Evolutionary conservation across 2,329 filamentous ascomycete genomes (phyloP), one percentile per base, ranked within the genome.

Genomic region (Microsporum audouinii): DNA sequence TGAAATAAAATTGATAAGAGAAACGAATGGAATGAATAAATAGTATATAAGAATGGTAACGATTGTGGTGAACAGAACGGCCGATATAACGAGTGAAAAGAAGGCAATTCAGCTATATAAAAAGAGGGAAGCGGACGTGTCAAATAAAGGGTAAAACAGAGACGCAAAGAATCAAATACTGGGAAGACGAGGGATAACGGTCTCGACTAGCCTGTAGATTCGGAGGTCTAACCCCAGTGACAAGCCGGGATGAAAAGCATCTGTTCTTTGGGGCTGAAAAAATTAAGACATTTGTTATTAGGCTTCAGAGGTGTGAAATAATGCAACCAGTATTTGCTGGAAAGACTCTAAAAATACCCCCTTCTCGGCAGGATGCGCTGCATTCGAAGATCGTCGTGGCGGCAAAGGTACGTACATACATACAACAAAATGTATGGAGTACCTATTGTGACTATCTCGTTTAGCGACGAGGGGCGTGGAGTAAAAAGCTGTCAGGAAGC

Each of bases 291-390:
- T 51, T 36, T 36, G 51, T n/a, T 55, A 34, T 55, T 29, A 36
- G 31, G 51, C 33, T 29, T 55, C 31, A n/a, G 33, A 12, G 51
- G 17, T 55, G 31, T n/a, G 51, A 23, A 31, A 55, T 17, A 36
- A 36, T 55, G 51, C 51, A 7, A 4, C 1, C 12, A 55, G 33
- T 17, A 10, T 36, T 36, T 36, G n/a, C 51, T 34, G 29, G 31
- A 34, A 5, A 12, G 51, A 17, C 51, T n/a, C 51, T 55, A 55
- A 55, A 55, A 55, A 55, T 55, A 55, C 31, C 51, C 51, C 51
- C 51, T 55, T 55, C 14, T 55, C 5, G 33, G 31, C 31, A 33
- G 33, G 31, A 55, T 31, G 51, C 51, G 31, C 51, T 7, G 51
- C 33, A n/a, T 55, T 55, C 14, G 31, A 36, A 31, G 51, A 55